Percentiles rank a stretch among this genome's conserved stretches.
These are phyloP conservation scores for Macrophomina phaseolina DNA, from an alignment of 2,329 filamentous ascomycete genomes.

Conservation along the genomic window DNA sequence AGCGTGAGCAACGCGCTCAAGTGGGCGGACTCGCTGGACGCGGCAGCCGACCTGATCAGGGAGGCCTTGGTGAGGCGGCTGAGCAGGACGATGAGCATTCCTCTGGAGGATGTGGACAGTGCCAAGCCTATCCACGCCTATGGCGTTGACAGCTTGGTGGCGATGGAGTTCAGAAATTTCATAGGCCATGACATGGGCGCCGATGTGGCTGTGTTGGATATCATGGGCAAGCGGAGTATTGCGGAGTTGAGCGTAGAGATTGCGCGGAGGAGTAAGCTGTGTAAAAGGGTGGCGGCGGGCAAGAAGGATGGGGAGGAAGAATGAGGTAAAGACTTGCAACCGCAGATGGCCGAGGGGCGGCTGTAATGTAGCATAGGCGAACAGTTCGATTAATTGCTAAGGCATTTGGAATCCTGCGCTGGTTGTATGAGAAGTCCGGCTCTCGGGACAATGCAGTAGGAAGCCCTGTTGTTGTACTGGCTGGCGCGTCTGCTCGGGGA, in stretches of 20 bases:
- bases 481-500: no score
- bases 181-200: slow-evolving; percentile 28
- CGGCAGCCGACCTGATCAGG: neutral
- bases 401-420: no score
- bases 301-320: neutral
- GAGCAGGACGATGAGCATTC: neutral
- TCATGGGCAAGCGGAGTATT: slow-evolving; percentile 32
- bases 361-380: no score
- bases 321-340: neutral
- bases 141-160: slow-evolving; percentile 36
- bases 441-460: no score
- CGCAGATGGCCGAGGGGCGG: neutral
- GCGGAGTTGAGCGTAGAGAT: slow-evolving; percentile 32
- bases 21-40: slow-evolving; percentile 26
- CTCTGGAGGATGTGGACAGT: slow-evolving; percentile 3
- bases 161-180: slow-evolving; percentile 37
- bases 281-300: slow-evolving; percentile 21
- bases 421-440: no score
- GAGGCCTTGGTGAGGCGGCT: neutral
- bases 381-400: no score
- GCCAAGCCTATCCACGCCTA: slow-evolving; percentile 11
- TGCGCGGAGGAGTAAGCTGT: slow-evolving; percentile 31
- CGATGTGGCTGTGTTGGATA: slow-evolving; percentile 31
- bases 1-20: neutral
- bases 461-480: no score